A percentile compares a stretch with the other conserved stretches of the same genome.
Evolutionary conservation across 257 asterid genomes (phyloP).

Genomic region (Lantana camara): DNA sequence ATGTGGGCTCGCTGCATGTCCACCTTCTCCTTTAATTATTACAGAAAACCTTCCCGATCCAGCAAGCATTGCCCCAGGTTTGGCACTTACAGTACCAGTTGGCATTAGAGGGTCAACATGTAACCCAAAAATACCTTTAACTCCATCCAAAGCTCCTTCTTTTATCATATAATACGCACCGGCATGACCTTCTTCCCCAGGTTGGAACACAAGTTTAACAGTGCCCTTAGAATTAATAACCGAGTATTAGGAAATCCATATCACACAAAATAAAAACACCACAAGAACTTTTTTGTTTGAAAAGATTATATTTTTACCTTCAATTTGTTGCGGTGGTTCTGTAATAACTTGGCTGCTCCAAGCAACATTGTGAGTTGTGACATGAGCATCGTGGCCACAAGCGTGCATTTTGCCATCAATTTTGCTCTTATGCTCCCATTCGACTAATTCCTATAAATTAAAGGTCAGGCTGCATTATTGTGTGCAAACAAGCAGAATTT

Average conservation of each 20-base stretch:
- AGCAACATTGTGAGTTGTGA: constrained; percentile 91
- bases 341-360: constrained; percentile 89
- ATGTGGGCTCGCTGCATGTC: constrained; percentile 88
- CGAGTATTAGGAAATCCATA: constrained; percentile 8
- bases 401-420: constrained; percentile 89
- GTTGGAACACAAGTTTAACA: constrained; percentile 87
- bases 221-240: constrained; percentile 55
- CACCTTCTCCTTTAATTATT: constrained; percentile 70
- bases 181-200: constrained; percentile 86
- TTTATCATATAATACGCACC: constrained; percentile 72
- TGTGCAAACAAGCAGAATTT: no score
- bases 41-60: constrained; percentile 71
- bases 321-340: constrained; percentile 52
- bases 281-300: no score
- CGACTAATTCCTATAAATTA: constrained; percentile 74
- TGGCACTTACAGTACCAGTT: constrained; percentile 57
- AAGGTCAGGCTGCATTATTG: no score
- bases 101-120: constrained; percentile 60
- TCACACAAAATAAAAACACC: no score
- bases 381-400: constrained; percentile 94
- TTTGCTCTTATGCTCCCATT: constrained; percentile 94
- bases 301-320: constrained; percentile 66
- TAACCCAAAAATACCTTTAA: constrained; percentile 65
- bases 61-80: constrained; percentile 78
- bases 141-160: constrained; percentile 73